phyloP scores from a whole-genome alignment of 257 asterid species.

The Scutellaria galericulata region DNA sequence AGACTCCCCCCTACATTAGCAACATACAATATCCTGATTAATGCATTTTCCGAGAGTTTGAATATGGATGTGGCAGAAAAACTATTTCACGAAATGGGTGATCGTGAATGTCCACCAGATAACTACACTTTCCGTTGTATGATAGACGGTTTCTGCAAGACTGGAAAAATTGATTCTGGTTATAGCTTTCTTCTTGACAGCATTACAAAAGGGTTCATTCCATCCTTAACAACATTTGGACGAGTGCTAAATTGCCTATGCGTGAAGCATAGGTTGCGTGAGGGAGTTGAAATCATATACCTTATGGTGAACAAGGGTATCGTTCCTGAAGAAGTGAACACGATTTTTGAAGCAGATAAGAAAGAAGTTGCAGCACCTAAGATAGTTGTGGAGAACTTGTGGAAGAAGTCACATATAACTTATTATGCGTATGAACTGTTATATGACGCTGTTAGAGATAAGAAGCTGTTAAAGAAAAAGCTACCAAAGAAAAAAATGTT shows the following conservation, averaged over 20 bases:
- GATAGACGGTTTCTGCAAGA: constrained; percentile 85
- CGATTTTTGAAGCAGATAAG: constrained; percentile 77
- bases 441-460: constrained; percentile 75
- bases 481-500: constrained; percentile 23
- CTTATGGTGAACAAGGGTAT: constrained; percentile 78
- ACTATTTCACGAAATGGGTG: constrained; percentile 65
- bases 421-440: constrained; percentile 75
- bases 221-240: constrained; percentile 68
- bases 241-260: constrained; percentile 81
- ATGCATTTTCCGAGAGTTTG: constrained; percentile 64
- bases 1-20: constrained; percentile 64
- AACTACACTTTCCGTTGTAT: constrained; percentile 74
- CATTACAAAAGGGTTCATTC: constrained; percentile 58
- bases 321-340: constrained; percentile 73
- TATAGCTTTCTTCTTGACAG: constrained; percentile 57
- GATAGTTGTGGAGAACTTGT: constrained; percentile 78
- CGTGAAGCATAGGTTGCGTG: constrained; percentile 60
- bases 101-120: constrained; percentile 56
- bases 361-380: constrained; percentile 82
- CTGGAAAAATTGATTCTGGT: constrained; percentile 67
- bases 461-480: constrained; percentile 61
- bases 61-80: constrained; percentile 61
- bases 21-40: constrained; percentile 69
- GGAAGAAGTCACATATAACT: constrained; percentile 72
- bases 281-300: constrained; percentile 67